These are phyloP conservation scores for Bolboschoenoplectus hybrid DNA, from an alignment of 202 grass and related monocot species.

Conservation along the genomic window DNA sequence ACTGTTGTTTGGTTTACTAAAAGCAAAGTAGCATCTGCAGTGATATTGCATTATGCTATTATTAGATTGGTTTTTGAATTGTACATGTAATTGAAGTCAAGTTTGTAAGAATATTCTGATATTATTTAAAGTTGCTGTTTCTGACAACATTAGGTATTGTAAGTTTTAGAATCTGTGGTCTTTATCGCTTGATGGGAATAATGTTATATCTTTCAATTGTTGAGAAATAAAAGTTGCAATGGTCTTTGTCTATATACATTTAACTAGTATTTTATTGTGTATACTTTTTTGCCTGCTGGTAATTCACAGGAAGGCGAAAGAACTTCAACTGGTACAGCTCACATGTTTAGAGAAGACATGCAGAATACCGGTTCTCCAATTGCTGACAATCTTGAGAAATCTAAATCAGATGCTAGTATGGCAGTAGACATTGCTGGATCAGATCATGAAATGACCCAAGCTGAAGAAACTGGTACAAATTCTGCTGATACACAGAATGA, in stretches of 20 bases:
- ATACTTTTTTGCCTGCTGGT: background rate
- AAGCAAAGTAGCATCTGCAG: background rate
- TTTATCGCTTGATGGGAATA: background rate
- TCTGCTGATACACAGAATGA: conserved; percentile 49
- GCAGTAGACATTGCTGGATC: conserved; percentile 49
- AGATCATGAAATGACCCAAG: conserved; percentile 52
- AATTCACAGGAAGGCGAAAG: conserved; percentile 41
- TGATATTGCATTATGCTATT: background rate
- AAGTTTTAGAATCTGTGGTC: background rate
- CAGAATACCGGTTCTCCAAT: conserved; percentile 52
- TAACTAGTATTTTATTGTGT: background rate
- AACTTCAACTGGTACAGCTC: conserved; percentile 50
- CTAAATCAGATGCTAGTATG: conserved; percentile 46
- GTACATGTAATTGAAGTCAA: background rate
- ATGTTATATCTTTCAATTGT: conserved; percentile 16
- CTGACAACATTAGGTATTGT: background rate
- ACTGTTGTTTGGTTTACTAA: background rate
- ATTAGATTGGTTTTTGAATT: background rate
- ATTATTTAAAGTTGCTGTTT: background rate
- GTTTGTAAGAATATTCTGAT: background rate
- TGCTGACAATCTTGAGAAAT: conserved; percentile 53
- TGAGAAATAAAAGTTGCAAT: background rate
- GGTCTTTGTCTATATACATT: background rate
- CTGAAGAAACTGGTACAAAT: conserved; percentile 54
- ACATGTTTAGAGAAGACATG: conserved; percentile 51